phyloP scores from a whole-genome alignment of 2,329 filamentous ascomycete species.

The Fusarium burgessii region DNA sequence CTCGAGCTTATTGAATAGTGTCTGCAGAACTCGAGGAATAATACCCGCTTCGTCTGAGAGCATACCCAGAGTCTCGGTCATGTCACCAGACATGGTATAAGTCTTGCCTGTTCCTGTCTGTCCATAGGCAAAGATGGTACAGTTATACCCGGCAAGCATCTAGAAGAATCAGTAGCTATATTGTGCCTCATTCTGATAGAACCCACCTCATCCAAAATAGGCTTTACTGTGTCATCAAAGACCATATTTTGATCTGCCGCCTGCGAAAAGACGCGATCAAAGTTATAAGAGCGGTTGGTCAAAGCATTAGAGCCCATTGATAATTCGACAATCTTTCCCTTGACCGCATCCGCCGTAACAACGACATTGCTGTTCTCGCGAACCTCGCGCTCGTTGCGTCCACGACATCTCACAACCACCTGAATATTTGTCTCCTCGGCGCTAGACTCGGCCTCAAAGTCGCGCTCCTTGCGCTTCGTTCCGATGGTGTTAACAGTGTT shows the following conservation, averaged over 20 bases:
- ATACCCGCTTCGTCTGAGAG: conserved; percentile 94
- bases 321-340: conserved; percentile 84
- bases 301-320: conserved; percentile 93
- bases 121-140: conserved; percentile 98
- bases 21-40: conserved; percentile 89
- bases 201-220: conserved; percentile 89
- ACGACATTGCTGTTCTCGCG: conserved; percentile 95
- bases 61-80: conserved; percentile 86
- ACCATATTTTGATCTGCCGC: conserved; percentile 94
- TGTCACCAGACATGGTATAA: conserved; percentile 99
- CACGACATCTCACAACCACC: conserved; percentile 94
- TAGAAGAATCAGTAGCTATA: conserved; percentile 52
- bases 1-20: conserved; percentile 87
- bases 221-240: conserved; percentile 94
- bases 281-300: conserved; percentile 96
- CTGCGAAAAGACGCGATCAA: conserved; percentile 96
- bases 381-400: conserved; percentile 91
- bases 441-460: conserved; percentile 75
- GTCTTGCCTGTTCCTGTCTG: conserved; percentile 99
- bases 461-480: conserved; percentile 87
- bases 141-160: conserved; percentile 96
- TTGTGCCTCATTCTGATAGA: background rate
- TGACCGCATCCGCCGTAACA: conserved; percentile 87
- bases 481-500: conserved; percentile 70
- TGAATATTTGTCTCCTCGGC: conserved; percentile 95